Evolutionary conservation across 148 eudicot species (phyloP).

Genomic region (Dianthus caryophyllus): DNA sequence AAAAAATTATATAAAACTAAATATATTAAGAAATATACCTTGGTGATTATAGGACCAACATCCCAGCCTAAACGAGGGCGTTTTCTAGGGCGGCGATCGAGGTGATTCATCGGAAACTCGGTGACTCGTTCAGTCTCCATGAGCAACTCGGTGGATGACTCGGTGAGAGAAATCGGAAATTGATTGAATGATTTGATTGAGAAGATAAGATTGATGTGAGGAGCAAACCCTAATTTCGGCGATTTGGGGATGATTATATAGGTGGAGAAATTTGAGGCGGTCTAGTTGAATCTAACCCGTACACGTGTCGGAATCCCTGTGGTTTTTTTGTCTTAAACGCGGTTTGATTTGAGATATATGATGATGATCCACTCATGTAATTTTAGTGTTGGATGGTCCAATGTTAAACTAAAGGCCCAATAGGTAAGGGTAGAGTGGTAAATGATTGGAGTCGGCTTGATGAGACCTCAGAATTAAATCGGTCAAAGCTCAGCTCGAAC

Average conservation of each 20-base stretch:
- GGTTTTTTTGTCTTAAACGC: background rate
- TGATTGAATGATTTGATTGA: conserved; percentile 7
- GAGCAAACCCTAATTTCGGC: conserved; percentile 13
- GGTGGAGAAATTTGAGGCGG: conserved; percentile 21
- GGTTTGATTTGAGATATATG: too few relatives aligned
- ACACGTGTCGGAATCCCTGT: conserved; percentile 20
- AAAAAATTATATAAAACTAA: background rate
- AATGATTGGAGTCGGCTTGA: too few relatives aligned
- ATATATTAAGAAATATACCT: conserved; percentile 36
- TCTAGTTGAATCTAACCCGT: conserved; percentile 10
- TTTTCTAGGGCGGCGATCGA: conserved; percentile 78
- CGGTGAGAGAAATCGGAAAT: conserved; percentile 1
- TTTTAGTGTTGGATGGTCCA: too few relatives aligned
- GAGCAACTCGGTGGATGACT: background rate
- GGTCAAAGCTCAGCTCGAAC: too few relatives aligned
- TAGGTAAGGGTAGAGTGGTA: too few relatives aligned
- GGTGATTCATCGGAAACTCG: conserved; percentile 56
- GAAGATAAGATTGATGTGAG: conserved; percentile 1
- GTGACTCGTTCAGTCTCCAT: conserved; percentile 82
- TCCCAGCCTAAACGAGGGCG: conserved; percentile 87
- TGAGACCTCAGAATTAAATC: too few relatives aligned
- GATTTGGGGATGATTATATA: background rate
- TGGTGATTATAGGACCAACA: conserved; percentile 54
- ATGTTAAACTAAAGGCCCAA: too few relatives aligned
- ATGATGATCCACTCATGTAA: too few relatives aligned